Base-by-base conservation (phyloP, 768 basidiomycete species). In the Mycena latifolia region DNA sequence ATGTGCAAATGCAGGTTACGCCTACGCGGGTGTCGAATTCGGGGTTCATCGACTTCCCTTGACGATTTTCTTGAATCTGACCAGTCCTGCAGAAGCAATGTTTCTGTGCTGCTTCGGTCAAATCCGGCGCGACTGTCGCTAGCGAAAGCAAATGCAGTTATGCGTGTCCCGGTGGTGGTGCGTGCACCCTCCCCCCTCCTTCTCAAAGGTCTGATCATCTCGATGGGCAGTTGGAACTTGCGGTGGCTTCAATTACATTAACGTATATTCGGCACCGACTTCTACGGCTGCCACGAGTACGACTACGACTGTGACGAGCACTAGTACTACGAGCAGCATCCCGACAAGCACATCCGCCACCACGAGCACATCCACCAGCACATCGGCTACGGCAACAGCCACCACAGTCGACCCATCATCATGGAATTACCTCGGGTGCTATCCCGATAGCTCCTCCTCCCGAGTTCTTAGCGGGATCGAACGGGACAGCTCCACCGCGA, bases 61-160 rank as follows among this genome's bases (percentile, higher is more conserved):
- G 28, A 43, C n/a, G n/a, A n/a, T n/a, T n/a, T 27, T 35, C 3
- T 57, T 33, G 28, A 43, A 41, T 25, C 33, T 28, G 43, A 20
- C 5, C 10, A 10, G 8, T 17, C n/a, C 43, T 47, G 45, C 45
- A 57, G 55, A 20, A 24, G n/a, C 55, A 57, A 14, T 57, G 55
- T 31, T 57, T 57, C 55, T 57, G 55, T 45, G 55, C 2, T 31
- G 46, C 55, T 15, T 46, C 55, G 31, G 33, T 57, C 29, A 33
- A 10, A 47, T 5, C 55, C 25, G 55, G 55, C 22, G 43, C 47
- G 35, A 47, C 14, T 28, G 29, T 24, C 45, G 45, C 27, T 35
- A 43, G 55, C 45, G 22, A n/a, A 6, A 43, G 4, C 5, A 43
- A 43, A 28, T 57, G 55, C 45, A 33, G 18, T n/a, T 14, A 45